phyloP scores from a whole-genome alignment of 108 stramenopile genomes.

The Stephanodiscus triporus region DNA sequence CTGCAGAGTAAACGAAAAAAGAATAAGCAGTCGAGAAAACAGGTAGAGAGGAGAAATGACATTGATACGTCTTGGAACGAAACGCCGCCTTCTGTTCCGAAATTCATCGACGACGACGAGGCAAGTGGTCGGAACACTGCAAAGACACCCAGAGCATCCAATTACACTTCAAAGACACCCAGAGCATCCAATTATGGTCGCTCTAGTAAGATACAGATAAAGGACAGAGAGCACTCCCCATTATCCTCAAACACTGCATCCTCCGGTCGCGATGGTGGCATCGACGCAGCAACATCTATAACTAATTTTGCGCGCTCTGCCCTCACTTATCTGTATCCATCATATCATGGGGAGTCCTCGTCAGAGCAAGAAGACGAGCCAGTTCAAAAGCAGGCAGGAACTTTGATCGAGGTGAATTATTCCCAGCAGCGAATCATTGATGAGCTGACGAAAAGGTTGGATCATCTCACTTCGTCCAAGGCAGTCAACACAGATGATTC shows the following conservation, averaged over 20 bases:
- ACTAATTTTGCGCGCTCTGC: conserved; percentile 4
- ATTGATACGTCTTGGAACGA: neutral
- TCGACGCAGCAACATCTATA: neutral
- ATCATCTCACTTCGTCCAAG: conserved; percentile 10
- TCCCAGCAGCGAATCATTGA: conserved; percentile 28
- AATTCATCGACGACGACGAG: neutral
- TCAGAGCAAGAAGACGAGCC: neutral
- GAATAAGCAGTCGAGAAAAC: neutral
- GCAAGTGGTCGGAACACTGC: conserved; percentile 2
- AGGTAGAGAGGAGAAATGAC: conserved; percentile 1
- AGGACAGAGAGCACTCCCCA: neutral
- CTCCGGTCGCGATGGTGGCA: neutral
- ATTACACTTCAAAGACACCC: neutral
- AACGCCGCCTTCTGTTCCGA: neutral
- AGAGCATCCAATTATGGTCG: neutral
- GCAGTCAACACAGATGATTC: conserved; percentile 19
- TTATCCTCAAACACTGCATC: neutral
- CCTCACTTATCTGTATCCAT: conserved; percentile 8
- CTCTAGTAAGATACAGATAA: neutral
- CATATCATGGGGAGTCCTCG: neutral
- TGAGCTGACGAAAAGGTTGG: conserved; percentile 18
- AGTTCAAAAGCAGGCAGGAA: neutral
- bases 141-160: conserved; percentile 11
- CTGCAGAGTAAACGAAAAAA: neutral
- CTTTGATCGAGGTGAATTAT: conserved; percentile 15